Percentiles rank a stretch among this genome's conserved stretches.
These are phyloP conservation scores for Umbelopsis isabellina DNA, from an alignment of 192 early-diverging fungal genomes.

Conservation along the genomic window DNA sequence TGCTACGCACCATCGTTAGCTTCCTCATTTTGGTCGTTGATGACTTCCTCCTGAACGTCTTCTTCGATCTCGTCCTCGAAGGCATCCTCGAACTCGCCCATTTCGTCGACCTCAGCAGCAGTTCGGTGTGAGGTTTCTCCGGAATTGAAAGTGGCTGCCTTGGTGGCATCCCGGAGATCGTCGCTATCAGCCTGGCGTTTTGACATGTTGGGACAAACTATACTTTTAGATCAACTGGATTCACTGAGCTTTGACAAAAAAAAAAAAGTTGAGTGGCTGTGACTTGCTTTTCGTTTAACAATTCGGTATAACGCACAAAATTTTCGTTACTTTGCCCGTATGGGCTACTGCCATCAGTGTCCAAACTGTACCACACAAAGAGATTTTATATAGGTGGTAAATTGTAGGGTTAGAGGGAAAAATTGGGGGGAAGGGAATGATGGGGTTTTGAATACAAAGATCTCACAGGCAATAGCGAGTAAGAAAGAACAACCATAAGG, in stretches of 20 bases:
- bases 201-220: slow-evolving; percentile 30
- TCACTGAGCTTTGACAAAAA: not conserved
- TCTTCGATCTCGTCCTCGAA: slow-evolving; percentile 87
- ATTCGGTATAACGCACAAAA: too few relatives aligned
- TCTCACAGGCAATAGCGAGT: slow-evolving; percentile 2
- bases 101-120: slow-evolving; percentile 53
- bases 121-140: slow-evolving; percentile 19
- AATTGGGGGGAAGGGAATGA: slow-evolving; percentile 19
- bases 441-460: slow-evolving; percentile 20
- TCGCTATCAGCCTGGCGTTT: slow-evolving; percentile 40
- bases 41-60: slow-evolving; percentile 56
- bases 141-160: not conserved
- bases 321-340: too few relatives aligned
- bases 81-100: slow-evolving; percentile 92
- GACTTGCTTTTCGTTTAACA: not conserved
- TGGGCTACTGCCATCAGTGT: too few relatives aligned
- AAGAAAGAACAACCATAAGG: slow-evolving; percentile 15
- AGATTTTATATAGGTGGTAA: not conserved
- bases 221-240: not conserved
- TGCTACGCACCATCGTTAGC: slow-evolving; percentile 32
- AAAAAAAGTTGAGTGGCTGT: slow-evolving; percentile 13
- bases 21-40: slow-evolving; percentile 47
- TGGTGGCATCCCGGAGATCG: slow-evolving; percentile 25
- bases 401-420: slow-evolving; percentile 5
- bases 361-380: too few relatives aligned